These are phyloP conservation scores for Colletotrichum kahawae DNA, from an alignment of 2,329 filamentous ascomycete species.

Conservation along the genomic window DNA sequence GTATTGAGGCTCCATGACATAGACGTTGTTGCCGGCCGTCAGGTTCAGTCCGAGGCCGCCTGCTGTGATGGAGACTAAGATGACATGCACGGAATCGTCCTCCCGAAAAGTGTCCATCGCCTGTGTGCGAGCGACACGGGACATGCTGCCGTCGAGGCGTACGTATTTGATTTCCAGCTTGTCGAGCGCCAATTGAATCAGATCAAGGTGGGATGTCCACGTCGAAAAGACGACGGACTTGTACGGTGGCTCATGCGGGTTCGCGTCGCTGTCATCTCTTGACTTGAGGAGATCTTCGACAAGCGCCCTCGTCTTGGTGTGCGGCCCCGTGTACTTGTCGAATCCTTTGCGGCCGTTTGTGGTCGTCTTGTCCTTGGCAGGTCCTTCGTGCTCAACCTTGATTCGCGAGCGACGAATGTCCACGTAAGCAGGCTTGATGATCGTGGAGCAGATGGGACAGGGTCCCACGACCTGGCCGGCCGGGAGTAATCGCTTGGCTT, in stretches of 20 bases:
- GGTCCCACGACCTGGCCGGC: constrained; percentile 47
- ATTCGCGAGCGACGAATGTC: constrained; percentile 69
- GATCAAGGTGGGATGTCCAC: constrained; percentile 95
- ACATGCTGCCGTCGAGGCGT: constrained; percentile 92
- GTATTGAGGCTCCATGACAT: constrained; percentile 98
- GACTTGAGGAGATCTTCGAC: constrained; percentile 74
- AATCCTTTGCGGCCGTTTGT: constrained; percentile 40
- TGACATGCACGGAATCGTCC: constrained; percentile 73
- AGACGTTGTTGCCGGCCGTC: constrained; percentile 84
- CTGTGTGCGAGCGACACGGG: constrained; percentile 71
- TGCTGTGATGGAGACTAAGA: constrained; percentile 90
- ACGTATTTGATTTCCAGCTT: constrained; percentile 70
- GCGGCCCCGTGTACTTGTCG: constrained; percentile 80
- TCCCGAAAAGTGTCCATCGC: constrained; percentile 82
- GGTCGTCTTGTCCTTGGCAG: constrained; percentile 38
- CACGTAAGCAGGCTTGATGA: constrained; percentile 69
- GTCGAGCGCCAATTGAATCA: constrained; percentile 83
- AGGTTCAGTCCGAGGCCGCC: constrained; percentile 92
- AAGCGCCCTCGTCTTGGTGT: constrained; percentile 89
- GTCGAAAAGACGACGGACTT: constrained; percentile 95
- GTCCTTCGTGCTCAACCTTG: constrained; percentile 60
- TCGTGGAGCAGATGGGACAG: constrained; percentile 73
- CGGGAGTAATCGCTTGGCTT: constrained; percentile 46
- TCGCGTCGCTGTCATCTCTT: constrained; percentile 64
- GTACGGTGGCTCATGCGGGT: constrained; percentile 73